A percentile compares a stretch with the other conserved stretches of the same genome.
Conservation (phyloP, 257 asterid genomes). For the Capsicum chinense region DNA sequence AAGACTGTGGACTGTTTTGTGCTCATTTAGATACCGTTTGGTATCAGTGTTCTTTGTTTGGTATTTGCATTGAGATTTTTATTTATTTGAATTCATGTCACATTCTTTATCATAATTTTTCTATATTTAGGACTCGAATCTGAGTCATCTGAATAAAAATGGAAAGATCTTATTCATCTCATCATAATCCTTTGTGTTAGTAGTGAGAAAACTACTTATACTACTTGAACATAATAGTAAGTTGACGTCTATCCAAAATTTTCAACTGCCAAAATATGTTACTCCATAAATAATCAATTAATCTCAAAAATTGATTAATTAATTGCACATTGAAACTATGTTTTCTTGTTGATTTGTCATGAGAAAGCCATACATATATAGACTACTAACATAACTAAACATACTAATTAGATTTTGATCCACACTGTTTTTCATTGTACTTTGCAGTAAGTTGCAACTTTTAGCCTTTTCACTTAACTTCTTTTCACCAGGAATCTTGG, state of each 20-base stretch:
- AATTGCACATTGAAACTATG: too few relatives aligned
- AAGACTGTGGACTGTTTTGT: too few relatives aligned
- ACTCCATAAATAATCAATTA: too few relatives aligned
- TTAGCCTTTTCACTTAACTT: background rate
- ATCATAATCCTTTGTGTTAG: background rate
- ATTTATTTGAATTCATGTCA: background rate
- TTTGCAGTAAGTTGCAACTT: background rate
- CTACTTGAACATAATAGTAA: too few relatives aligned
- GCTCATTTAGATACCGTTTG: too few relatives aligned
- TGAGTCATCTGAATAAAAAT: background rate
- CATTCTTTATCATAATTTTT: too few relatives aligned
- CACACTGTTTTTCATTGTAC: background rate
- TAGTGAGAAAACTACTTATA: background rate
- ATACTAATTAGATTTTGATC: slow-evolving; percentile 7
- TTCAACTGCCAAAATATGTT: too few relatives aligned
- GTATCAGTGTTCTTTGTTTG: too few relatives aligned
- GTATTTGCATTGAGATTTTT: background rate
- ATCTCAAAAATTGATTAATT: too few relatives aligned
- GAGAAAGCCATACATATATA: background rate
- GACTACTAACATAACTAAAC: background rate
- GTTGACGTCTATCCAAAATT: too few relatives aligned
- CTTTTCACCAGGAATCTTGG: background rate
- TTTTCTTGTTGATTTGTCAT: too few relatives aligned
- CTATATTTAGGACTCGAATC: too few relatives aligned
- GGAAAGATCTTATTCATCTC: background rate